A percentile compares a stretch with the other conserved stretches of the same genome.
Conservation (phyloP, 1,139 yeast genomes). For the Hansenula sp. region DNA sequence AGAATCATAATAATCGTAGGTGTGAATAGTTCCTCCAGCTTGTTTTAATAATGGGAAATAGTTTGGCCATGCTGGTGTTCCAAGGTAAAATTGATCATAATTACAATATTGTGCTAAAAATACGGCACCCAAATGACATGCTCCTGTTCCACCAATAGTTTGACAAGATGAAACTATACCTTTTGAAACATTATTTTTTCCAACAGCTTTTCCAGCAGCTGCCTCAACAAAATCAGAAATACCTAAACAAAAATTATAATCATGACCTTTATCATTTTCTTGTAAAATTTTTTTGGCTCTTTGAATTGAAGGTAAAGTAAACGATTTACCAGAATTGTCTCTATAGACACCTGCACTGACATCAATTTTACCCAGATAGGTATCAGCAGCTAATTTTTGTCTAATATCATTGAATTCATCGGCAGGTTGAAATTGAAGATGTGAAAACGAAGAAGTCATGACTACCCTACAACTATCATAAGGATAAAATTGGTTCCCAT, state of each 20-base stretch:
- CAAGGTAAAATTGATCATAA: slow-evolving; percentile 46
- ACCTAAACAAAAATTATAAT: slow-evolving; percentile 43
- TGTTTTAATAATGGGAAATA: slow-evolving; percentile 52
- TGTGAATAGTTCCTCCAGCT: slow-evolving; percentile 33
- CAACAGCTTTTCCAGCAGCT: slow-evolving; percentile 42
- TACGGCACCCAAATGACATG: slow-evolving; percentile 62
- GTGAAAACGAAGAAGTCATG: slow-evolving; percentile 1
- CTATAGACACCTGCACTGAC: slow-evolving; percentile 53
- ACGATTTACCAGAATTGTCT: slow-evolving; percentile 46
- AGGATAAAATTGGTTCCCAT: too few species aligned
- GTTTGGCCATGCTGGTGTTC: slow-evolving; percentile 77
- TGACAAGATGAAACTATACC: slow-evolving; percentile 55
- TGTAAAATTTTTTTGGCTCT: slow-evolving; percentile 31
- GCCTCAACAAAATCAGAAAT: slow-evolving; percentile 38
- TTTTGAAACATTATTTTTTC: slow-evolving; percentile 36
- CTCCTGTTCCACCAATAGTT: slow-evolving; percentile 72
- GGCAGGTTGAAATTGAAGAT: slow-evolving; percentile 4
- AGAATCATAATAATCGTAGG: slow-evolving; percentile 39
- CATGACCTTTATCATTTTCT: slow-evolving; percentile 40
- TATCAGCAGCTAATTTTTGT: slow-evolving; percentile 25
- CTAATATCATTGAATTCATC: slow-evolving; percentile 1
- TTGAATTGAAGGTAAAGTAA: slow-evolving; percentile 47
- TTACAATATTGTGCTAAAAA: slow-evolving; percentile 52
- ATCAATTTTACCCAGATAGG: slow-evolving; percentile 41
- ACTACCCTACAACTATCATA: too few species aligned